phyloP scores from a whole-genome alignment of 75 land plant species.

The Larix kaempferi region DNA sequence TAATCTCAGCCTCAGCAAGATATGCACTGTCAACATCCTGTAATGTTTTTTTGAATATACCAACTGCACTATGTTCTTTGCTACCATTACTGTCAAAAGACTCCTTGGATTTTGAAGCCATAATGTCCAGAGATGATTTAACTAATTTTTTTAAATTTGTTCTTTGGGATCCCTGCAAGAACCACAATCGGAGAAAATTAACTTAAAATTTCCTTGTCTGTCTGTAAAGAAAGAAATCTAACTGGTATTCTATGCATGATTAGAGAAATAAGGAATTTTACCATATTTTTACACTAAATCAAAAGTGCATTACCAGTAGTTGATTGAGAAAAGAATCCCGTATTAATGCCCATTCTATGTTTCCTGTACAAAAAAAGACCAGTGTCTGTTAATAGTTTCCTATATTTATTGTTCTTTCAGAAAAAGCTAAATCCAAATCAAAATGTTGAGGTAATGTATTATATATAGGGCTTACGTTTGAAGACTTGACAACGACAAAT shows the following conservation, averaged over 20 bases:
- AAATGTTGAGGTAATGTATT: not conserved
- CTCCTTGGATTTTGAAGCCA: not conserved
- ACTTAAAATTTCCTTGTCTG: not conserved
- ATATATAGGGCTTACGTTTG: constrained; percentile 17
- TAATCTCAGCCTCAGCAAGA: constrained; percentile 26
- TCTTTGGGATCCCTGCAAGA: constrained; percentile 46
- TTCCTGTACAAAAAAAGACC: constrained; percentile 24
- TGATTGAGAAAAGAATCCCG: constrained; percentile 40
- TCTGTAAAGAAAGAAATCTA: not conserved
- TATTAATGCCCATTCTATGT: constrained; percentile 34
- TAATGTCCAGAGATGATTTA: constrained; percentile 27
- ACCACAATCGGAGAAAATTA: not conserved
- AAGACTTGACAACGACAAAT: constrained; percentile 27
- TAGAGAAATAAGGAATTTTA: not conserved
- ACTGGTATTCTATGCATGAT: not conserved
- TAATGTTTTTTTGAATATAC: constrained; percentile 2
- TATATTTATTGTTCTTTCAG: not conserved
- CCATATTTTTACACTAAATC: not conserved
- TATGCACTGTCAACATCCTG: constrained; percentile 12
- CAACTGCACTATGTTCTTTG: not conserved
- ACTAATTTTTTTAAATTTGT: constrained; percentile 42
- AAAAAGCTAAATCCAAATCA: not conserved
- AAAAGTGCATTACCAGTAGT: constrained; percentile 37
- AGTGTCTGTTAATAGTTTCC: not conserved
- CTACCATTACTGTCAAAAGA: not conserved